Evolutionary conservation across 202 grass and related monocot species (phyloP), one percentile per base, ranked within the genome.

Genomic region (Zoysia matrella): DNA sequence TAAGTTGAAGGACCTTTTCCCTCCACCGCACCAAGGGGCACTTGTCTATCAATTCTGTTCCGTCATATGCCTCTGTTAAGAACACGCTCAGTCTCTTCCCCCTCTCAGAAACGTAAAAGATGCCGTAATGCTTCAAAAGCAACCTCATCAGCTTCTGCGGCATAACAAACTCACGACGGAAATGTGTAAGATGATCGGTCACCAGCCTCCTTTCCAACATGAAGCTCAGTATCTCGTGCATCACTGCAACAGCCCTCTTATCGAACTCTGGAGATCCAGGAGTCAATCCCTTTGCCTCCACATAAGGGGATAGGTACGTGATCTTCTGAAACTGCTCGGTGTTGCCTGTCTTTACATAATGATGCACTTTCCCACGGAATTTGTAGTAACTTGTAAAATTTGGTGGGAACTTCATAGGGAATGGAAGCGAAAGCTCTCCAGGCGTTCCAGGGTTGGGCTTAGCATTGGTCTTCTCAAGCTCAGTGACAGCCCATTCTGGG

Each of bases 91-190:
- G 42, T 11, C 92, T 77, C 81, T 92, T 97, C 58, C 92, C 86
- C 81, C 88, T 86, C 81, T 92, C 92, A 12, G 90, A 97, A 56
- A 91, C 86, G 80, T 97, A 94, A 82, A 94, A 97, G 40, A 97
- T 87, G 60, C 89, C 94, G 75, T 92, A 90, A 78, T 97, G 89
- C 80, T 97, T 94, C 80, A 97, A 78, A 15, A 92, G 82, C 30
- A 97, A 69, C 74, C 94, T 88, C 94, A 92, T 94, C 52, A 97
- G 82, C 79, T 94, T 94, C 73, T 97, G 94, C 5, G 94, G 91
- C 94, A 92, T 92, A 47, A 94, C 88, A 92, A 97, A 92, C 83
- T 97, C 89, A 50, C 82, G 88, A 12, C 90, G 73, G 73, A 97
- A 97, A 78, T 92, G 90, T 0, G 92, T 97, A 54, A 94, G 90